Evolutionary conservation across 768 basidiomycete species (phyloP).

Genomic region (Suillus lakei): DNA sequence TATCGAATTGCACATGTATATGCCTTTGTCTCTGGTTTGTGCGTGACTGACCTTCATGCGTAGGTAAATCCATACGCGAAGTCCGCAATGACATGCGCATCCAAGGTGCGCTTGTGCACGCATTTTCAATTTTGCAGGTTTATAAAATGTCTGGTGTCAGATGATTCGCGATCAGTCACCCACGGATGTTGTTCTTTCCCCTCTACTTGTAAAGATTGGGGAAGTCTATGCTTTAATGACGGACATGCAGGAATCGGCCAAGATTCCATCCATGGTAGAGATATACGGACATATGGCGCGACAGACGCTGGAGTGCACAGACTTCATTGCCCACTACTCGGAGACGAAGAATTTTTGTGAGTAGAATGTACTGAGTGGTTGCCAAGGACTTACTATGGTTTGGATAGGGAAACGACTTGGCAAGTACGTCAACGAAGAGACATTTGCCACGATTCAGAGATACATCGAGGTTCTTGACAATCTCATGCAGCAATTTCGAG

Average conservation of each 20-base stretch:
- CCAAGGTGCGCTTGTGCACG: background rate
- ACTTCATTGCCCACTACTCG: conserved; percentile 33
- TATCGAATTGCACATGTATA: background rate
- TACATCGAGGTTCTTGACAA: background rate
- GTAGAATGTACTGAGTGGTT: background rate
- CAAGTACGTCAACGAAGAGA: background rate
- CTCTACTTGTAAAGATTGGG: background rate
- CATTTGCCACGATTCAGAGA: background rate
- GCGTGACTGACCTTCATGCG: background rate
- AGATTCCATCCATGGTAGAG: background rate
- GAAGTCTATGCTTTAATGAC: background rate
- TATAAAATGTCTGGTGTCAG: background rate
- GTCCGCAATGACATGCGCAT: background rate
- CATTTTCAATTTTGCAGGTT: background rate
- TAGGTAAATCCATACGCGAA: background rate
- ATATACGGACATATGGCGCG: conserved; percentile 2
- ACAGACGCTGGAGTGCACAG: conserved; percentile 28
- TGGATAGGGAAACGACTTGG: background rate
- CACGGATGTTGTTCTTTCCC: background rate
- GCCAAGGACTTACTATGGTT: background rate
- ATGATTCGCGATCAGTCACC: no score
- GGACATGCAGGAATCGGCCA: background rate
- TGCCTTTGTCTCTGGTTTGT: background rate
- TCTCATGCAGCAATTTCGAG: conserved; percentile 4
- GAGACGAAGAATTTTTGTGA: conserved; percentile 27